Evolutionary conservation across 805 yeast genomes (phyloP), one percentile per base, ranked within the genome.

Genomic region (Pichia exigua): DNA sequence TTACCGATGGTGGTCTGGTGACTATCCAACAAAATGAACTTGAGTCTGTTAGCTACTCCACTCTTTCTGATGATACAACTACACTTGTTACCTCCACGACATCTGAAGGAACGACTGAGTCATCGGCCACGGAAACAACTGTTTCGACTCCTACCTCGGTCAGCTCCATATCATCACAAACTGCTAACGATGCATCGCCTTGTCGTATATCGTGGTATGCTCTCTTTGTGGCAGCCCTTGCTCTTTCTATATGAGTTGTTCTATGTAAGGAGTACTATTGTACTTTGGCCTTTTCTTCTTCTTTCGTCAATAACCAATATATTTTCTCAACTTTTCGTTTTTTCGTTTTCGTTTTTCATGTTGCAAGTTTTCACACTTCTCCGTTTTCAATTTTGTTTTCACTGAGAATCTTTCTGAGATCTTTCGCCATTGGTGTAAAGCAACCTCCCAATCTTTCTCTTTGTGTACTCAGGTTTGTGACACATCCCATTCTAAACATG

Each of bases 401-500:
- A 11, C 13, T 11, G 30, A 27, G 30, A 27, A 27, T 27, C 12
- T 3, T 32, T 32, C n/a, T 30, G 5, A 30, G 35, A 12, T 15
- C n/a, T 30, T 30, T 35, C 39, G 39, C 39, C 39, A 35, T 35
- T 11, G 8, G 15, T 8, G 26, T n/a, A 3, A 8, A 8, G 4
- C 21, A 24, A 7, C n/a, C 8, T 26, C 22, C 21, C n/a, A 7
- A 17, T 10, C 2, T 21, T 18, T 2, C 17, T 18, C 2, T 18
- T 8, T 39, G 26, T 40, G 3, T 32, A 20, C 30, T 38, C 42
- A 40, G 6, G 15, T 40, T 43, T 43, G 38, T 28, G 45, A 43
- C 24, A 43, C 38, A 28, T 43, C 21, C 15, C 28, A 21, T 24
- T 30, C 22, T 42, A 32, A 27, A 48, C 43, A 71, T 78, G 82